Evolutionary conservation across 257 asterid species (phyloP).

Genomic region (Scutellaria galericulata): DNA sequence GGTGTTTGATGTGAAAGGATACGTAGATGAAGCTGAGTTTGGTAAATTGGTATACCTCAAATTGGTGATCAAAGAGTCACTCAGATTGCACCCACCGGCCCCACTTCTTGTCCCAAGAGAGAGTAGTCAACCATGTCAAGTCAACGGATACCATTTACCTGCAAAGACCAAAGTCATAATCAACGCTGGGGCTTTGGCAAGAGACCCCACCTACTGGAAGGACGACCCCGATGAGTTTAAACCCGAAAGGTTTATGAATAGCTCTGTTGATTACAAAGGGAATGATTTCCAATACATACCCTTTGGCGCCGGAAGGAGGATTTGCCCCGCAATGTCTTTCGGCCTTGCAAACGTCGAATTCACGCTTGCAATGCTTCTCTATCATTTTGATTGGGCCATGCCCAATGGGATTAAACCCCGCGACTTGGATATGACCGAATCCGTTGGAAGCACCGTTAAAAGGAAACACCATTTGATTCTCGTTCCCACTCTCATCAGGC

Average conservation of each 20-base stretch:
- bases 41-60: slow-evolving; percentile 30
- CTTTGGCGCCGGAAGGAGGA: slow-evolving; percentile 42
- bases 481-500: slow-evolving; percentile 16
- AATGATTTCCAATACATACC: slow-evolving; percentile 35
- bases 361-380: slow-evolving; percentile 30
- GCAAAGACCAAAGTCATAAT: slow-evolving; percentile 25
- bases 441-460: slow-evolving; percentile 18
- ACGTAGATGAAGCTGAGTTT: slow-evolving; percentile 21
- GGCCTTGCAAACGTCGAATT: slow-evolving; percentile 30
- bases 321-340: slow-evolving; percentile 39
- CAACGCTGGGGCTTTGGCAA: slow-evolving; percentile 30
- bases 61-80: slow-evolving; percentile 37
- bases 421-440: slow-evolving; percentile 36
- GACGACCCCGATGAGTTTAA: slow-evolving; percentile 24
- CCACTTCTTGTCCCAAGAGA: slow-evolving; percentile 20
- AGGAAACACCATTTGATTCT: slow-evolving; percentile 28
- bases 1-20: slow-evolving; percentile 12
- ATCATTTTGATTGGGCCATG: slow-evolving; percentile 38
- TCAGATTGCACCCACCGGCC: slow-evolving; percentile 36
- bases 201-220: slow-evolving; percentile 37
- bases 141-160: slow-evolving; percentile 30
- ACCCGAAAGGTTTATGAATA: slow-evolving; percentile 32
- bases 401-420: slow-evolving; percentile 19
- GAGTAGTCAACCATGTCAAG: background rate
- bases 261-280: slow-evolving; percentile 19